These are phyloP conservation scores for Aspergillus avenaceus DNA, from an alignment of 495 filamentous ascomycete species.

Conservation along the genomic window DNA sequence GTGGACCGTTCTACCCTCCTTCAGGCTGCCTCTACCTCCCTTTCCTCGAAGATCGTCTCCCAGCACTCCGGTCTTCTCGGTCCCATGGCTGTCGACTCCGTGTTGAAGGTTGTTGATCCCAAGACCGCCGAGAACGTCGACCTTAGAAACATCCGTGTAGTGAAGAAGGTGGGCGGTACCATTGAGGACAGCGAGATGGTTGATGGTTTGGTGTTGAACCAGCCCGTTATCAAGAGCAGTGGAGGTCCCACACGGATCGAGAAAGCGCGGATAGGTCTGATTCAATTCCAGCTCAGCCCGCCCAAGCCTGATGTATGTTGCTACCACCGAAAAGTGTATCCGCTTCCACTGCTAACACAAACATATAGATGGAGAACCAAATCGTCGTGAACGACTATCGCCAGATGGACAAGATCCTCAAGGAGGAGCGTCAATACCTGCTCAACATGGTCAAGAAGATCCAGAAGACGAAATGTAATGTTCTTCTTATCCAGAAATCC, in stretches of 20 bases:
- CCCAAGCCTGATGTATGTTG: conserved; percentile 88
- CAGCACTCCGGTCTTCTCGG: conserved; percentile 90
- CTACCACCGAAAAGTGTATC: neutral
- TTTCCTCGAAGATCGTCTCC: conserved; percentile 97
- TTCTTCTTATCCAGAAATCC: conserved; percentile 96
- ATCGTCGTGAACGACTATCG: conserved; percentile 98
- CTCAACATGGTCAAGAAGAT: conserved; percentile 99
- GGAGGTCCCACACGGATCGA: conserved; percentile 91
- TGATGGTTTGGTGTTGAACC: conserved; percentile 89
- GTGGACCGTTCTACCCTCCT: conserved; percentile 84
- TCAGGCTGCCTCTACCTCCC: conserved; percentile 93
- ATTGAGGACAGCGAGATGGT: conserved; percentile 98
- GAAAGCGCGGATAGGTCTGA: conserved; percentile 93
- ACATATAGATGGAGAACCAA: conserved; percentile 89
- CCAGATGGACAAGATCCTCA: conserved; percentile 99
- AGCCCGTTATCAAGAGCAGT: conserved; percentile 87
- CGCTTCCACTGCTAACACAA: conserved; percentile 6
- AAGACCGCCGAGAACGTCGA: conserved; percentile 96
- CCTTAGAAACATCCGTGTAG: conserved; percentile 88
- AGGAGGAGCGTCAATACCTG: conserved; percentile 96
- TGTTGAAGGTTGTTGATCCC: conserved; percentile 88
- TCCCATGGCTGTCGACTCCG: conserved; percentile 95
- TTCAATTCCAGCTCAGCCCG: conserved; percentile 97
- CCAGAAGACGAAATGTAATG: conserved; percentile 99
- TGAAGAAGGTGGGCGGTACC: conserved; percentile 97